Conservation (phyloP, 1,284 basidiomycete genomes). For the Pisolithus thermaeus region DNA sequence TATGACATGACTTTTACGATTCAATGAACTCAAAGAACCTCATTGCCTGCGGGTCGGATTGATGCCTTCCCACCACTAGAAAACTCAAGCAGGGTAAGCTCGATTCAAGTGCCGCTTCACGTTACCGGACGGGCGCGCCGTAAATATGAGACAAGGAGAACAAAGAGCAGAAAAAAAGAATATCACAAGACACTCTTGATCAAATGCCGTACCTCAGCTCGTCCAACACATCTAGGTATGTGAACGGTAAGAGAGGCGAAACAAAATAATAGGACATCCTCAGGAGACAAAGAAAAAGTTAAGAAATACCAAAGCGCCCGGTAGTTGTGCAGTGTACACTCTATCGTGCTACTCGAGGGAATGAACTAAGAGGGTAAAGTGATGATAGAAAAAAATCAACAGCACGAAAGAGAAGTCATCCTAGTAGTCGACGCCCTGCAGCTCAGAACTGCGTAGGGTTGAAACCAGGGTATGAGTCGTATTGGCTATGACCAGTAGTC, state of each 20-base stretch:
- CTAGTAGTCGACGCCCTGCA: not conserved
- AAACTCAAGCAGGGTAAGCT: not conserved
- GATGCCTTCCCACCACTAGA: not conserved
- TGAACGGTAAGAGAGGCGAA: not conserved
- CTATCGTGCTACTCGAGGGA: slow-evolving; percentile 1
- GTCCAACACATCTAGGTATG: not conserved
- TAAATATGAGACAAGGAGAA: not conserved
- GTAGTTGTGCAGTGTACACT: not conserved
- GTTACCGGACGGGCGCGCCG: not conserved
- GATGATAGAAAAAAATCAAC: not conserved
- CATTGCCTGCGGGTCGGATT: too few relatives aligned
- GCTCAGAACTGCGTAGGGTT: slow-evolving; percentile 16
- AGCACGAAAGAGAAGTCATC: not conserved
- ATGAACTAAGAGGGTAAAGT: not conserved
- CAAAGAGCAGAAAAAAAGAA: not conserved
- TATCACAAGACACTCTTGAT: not conserved
- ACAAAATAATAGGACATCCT: not conserved
- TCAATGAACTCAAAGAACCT: too few relatives aligned
- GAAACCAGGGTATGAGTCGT: slow-evolving; percentile 15
- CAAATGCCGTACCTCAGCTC: not conserved
- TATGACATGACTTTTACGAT: too few relatives aligned
- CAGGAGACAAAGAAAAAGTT: not conserved
- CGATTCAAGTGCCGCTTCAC: not conserved
- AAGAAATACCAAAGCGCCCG: slow-evolving; percentile 1
- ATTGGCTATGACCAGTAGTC: slow-evolving; percentile 12